These are phyloP conservation scores for Vanrija humicola DNA, from an alignment of 1,284 basidiomycete species.

Conservation along the genomic window DNA sequence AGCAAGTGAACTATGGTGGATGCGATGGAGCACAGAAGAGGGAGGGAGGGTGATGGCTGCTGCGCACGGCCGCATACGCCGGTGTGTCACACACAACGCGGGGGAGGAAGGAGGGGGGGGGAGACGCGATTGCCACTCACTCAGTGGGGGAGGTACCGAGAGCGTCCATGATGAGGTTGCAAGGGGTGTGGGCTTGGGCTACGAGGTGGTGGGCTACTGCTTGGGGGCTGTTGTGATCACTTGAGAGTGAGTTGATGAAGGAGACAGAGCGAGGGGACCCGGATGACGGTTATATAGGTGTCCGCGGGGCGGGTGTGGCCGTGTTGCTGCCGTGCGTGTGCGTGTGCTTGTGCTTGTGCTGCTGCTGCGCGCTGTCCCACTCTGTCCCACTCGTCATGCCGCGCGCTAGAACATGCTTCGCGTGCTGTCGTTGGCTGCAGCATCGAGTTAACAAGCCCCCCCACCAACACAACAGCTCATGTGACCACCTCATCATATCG, in stretches of 20 bases:
- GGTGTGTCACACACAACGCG: background rate
- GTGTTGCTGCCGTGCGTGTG: too few species aligned
- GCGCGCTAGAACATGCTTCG: too few species aligned
- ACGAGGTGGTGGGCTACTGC: background rate
- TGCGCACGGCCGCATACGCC: background rate
- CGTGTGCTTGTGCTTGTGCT: too few species aligned
- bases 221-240: background rate
- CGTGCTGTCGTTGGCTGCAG: too few species aligned
- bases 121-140: conserved; percentile 25
- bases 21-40: background rate
- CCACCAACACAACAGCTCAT: too few species aligned
- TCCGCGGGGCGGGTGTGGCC: too few species aligned
- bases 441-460: too few species aligned
- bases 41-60: background rate
- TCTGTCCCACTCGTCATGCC: too few species aligned
- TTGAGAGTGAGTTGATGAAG: background rate
- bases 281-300: background rate
- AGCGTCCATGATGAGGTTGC: conserved; percentile 21
- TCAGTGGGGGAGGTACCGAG: conserved; percentile 42
- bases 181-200: background rate
- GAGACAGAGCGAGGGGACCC: background rate
- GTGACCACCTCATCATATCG: too few species aligned
- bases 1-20: background rate
- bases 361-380: too few species aligned
- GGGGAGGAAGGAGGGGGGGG: background rate